A percentile compares a stretch with the other conserved stretches of the same genome.
These are phyloP conservation scores for Solanum sejunctum DNA, from an alignment of 257 asterid genomes.

Conservation along the genomic window DNA sequence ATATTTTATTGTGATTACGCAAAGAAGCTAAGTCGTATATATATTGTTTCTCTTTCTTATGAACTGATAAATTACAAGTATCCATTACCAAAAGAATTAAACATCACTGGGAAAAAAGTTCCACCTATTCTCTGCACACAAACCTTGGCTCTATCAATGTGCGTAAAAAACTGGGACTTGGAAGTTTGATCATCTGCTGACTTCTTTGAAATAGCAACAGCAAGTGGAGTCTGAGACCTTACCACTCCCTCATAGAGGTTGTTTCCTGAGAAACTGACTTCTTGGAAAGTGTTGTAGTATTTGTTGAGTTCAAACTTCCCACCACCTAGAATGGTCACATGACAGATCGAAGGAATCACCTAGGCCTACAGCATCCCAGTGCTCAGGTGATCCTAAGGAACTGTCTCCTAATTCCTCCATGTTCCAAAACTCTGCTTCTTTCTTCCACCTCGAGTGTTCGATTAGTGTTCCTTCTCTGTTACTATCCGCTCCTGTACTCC, in stretches of 20 bases:
- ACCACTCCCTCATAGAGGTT: too few relatives aligned
- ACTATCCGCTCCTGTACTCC: neutral
- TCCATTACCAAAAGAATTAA: neutral
- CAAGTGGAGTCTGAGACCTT: too few relatives aligned
- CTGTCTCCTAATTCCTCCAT: constrained; percentile 17
- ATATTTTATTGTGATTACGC: neutral
- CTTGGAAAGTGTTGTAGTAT: neutral
- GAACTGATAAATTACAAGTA: neutral
- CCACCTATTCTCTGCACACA: neutral
- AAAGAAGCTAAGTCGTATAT: neutral
- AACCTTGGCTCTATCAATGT: neutral
- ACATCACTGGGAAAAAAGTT: neutral
- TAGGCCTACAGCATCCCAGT: constrained; percentile 26
- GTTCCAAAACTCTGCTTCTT: constrained; percentile 8
- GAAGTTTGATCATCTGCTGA: neutral
- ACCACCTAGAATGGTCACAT: constrained; percentile 20
- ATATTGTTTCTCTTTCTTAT: neutral
- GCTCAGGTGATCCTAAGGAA: constrained; percentile 18
- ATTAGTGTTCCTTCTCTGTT: neutral
- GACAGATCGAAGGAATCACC: constrained; percentile 17
- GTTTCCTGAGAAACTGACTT: neutral
- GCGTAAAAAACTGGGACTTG: neutral
- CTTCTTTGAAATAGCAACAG: neutral
- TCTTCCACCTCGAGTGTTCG: constrained; percentile 2
- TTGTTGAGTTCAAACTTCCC: constrained; percentile 34